phyloP scores from a whole-genome alignment of 805 yeast genomes.

The Komagataella mondaviorum region DNA sequence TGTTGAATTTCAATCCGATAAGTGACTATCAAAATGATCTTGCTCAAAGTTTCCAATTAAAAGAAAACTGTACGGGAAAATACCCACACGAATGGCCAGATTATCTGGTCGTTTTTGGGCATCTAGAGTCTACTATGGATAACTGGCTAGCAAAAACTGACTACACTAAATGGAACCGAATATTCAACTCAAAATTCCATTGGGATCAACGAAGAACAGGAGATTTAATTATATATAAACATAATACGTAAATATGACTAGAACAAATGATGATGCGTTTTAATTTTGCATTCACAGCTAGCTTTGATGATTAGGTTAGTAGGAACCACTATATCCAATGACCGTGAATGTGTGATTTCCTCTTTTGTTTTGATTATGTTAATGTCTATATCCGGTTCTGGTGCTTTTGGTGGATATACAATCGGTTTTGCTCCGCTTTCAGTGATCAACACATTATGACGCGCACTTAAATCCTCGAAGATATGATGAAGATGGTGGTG shows the following conservation, averaged over 20 bases:
- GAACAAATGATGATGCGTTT: neutral
- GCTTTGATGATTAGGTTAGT: neutral
- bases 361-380: neutral
- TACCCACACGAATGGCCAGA: conserved; percentile 51
- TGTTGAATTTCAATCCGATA: conserved; percentile 31
- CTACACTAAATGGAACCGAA: conserved; percentile 33
- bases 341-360: neutral
- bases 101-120: conserved; percentile 61
- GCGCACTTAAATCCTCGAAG: neutral
- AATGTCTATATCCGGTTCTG: neutral
- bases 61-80: conserved; percentile 1
- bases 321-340: neutral
- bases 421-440: neutral
- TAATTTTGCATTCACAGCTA: neutral
- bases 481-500: neutral
- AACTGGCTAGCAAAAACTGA: conserved; percentile 21
- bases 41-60: neutral
- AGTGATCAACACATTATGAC: neutral
- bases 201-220: conserved; percentile 81
- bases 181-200: conserved; percentile 72
- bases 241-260: neutral
- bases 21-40: neutral
- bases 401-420: neutral
- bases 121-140: conserved; percentile 33
- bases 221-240: conserved; percentile 51